Percentiles rank a stretch among this genome's conserved stretches.
Evolutionary conservation across 495 filamentous ascomycete genomes (phyloP).

Genomic region (Penicillium alfredii): DNA sequence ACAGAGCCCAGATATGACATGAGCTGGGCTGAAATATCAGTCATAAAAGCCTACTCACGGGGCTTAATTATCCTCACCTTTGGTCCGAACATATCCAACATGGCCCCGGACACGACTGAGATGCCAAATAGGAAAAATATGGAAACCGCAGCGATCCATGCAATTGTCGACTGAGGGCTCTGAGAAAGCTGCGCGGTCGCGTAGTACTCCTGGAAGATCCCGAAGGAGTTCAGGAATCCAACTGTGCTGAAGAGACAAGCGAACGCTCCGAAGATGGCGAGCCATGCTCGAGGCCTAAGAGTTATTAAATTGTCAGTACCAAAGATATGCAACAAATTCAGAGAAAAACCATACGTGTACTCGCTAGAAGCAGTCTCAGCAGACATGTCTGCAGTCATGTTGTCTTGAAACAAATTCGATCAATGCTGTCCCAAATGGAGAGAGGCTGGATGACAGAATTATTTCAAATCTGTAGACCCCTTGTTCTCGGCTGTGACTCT

Average conservation of each 20-base stretch:
- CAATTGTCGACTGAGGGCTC: conserved; percentile 44
- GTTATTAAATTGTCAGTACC: background rate
- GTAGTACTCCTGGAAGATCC: conserved; percentile 60
- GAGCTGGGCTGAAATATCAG: conserved; percentile 12
- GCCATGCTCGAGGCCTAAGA: conserved; percentile 18
- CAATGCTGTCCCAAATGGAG: no score
- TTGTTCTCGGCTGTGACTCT: no score
- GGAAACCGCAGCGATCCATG: conserved; percentile 55
- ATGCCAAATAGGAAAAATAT: conserved; percentile 36
- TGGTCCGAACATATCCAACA: conserved; percentile 38
- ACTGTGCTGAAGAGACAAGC: conserved; percentile 44
- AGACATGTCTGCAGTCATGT: no score
- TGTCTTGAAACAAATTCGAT: no score
- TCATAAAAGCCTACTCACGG: no score
- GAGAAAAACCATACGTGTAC: conserved; percentile 16
- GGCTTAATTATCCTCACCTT: conserved; percentile 12
- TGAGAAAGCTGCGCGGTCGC: conserved; percentile 40
- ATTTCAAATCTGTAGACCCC: no score
- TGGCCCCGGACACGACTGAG: conserved; percentile 26
- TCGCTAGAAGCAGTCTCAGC: no score
- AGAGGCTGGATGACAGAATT: no score
- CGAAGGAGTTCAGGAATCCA: conserved; percentile 60
- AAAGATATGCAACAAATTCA: background rate
- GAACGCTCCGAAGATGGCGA: conserved; percentile 26
- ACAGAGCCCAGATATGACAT: conserved; percentile 24